phyloP scores from a whole-genome alignment of 2,329 filamentous ascomycete species.

The Fusarium sp. region DNA sequence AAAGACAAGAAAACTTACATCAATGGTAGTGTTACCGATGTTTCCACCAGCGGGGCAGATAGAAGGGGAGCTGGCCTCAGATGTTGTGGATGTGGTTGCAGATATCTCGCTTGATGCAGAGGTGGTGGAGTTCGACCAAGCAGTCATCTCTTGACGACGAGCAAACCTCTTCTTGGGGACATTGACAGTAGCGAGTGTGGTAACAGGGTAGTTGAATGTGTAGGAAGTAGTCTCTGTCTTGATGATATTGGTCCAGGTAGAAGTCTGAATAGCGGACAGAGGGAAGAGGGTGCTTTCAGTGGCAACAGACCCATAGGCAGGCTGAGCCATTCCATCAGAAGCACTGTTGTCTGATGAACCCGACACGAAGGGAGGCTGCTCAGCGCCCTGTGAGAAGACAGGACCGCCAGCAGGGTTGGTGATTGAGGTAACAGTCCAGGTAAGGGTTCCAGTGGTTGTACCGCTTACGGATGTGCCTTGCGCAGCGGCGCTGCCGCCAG shows the following conservation, averaged over 20 bases:
- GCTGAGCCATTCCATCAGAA: conserved; percentile 28
- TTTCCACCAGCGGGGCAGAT: conserved; percentile 48
- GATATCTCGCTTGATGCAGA: conserved; percentile 23
- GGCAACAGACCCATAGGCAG: conserved; percentile 43
- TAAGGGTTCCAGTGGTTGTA: conserved; percentile 41
- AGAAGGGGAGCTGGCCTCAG: conserved; percentile 28
- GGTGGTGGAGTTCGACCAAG: conserved; percentile 50
- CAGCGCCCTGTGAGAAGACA: conserved; percentile 34
- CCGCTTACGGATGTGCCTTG: conserved; percentile 26
- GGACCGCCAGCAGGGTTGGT: conserved; percentile 39
- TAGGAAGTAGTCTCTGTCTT: conserved; percentile 55
- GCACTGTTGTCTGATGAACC: conserved; percentile 21
- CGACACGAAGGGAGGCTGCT: conserved; percentile 32
- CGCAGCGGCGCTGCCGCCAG: conserved; percentile 30
- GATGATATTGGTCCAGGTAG: conserved; percentile 55
- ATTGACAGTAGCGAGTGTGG: conserved; percentile 52
- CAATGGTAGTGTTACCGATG: conserved; percentile 53
- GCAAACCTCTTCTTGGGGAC: conserved; percentile 44
- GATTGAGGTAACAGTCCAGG: conserved; percentile 42
- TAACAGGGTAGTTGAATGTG: conserved; percentile 54
- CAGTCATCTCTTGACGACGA: conserved; percentile 47
- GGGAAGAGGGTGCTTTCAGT: conserved; percentile 43
- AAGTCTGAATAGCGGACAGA: conserved; percentile 45
- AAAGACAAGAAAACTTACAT: conserved; percentile 47
- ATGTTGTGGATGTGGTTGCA: conserved; percentile 7